Evolutionary conservation across 345 rosid species (phyloP).

Genomic region (Eutrema heterophyllum): DNA sequence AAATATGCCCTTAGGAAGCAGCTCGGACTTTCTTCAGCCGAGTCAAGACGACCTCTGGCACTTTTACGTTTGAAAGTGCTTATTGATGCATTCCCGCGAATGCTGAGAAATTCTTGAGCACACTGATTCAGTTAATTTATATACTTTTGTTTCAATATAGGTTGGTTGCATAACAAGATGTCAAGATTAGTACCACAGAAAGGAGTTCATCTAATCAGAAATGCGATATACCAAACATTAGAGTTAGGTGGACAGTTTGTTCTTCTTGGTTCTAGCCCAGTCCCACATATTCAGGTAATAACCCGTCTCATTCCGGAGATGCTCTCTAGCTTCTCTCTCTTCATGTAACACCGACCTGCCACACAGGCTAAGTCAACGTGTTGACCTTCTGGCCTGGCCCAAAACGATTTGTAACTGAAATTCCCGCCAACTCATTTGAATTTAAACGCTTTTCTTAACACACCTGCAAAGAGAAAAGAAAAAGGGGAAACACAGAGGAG

Average conservation of each 20-base stretch:
- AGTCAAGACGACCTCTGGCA: conserved; percentile 75
- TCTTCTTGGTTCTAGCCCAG: conserved; percentile 97
- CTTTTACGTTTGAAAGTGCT: background rate
- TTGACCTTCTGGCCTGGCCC: too few species aligned
- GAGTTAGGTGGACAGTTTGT: conserved; percentile 96
- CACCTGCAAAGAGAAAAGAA: too few species aligned
- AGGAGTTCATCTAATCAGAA: conserved; percentile 94
- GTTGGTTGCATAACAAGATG: conserved; percentile 96
- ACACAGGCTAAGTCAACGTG: too few species aligned
- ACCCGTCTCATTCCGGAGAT: background rate
- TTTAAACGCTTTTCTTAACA: too few species aligned
- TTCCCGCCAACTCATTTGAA: too few species aligned
- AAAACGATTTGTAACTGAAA: too few species aligned
- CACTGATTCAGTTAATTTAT: background rate
- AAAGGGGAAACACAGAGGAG: too few species aligned
- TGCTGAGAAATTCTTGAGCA: background rate
- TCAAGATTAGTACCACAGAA: conserved; percentile 98
- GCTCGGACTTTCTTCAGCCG: conserved; percentile 73
- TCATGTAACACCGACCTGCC: too few species aligned
- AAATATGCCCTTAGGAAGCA: conserved; percentile 58
- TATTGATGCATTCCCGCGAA: background rate
- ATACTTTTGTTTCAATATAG: conserved; percentile 28
- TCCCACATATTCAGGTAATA: conserved; percentile 82
- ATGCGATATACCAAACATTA: conserved; percentile 81
- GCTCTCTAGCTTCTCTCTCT: background rate